phyloP scores from a whole-genome alignment of 2,329 filamentous ascomycete species.

The Blastomyces silverae region DNA sequence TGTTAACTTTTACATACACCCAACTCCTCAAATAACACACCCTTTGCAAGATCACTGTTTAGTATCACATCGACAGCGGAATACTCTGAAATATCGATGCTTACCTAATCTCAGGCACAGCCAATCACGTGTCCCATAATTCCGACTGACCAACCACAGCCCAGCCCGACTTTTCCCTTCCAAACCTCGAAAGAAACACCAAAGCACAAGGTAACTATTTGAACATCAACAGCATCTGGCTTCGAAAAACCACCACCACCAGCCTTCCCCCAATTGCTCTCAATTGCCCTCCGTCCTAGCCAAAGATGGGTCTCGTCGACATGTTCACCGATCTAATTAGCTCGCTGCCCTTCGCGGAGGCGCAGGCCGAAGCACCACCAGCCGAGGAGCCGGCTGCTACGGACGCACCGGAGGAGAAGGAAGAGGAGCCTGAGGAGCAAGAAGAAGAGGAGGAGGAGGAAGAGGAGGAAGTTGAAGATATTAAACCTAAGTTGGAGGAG shows the following conservation, averaged over 20 bases:
- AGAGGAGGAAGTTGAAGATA: conserved; percentile 74
- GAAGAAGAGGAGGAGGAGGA: conserved; percentile 76
- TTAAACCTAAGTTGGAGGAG: conserved; percentile 83
- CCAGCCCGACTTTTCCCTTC: conserved; percentile 38
- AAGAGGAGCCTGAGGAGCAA: conserved; percentile 52
- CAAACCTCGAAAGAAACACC: neutral
- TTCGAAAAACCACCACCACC: neutral
- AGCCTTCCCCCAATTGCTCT: conserved; percentile 26
- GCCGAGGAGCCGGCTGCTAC: conserved; percentile 36
- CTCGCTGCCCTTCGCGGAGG: conserved; percentile 57
- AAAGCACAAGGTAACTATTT: neutral
- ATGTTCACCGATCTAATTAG: conserved; percentile 59
- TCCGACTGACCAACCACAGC: conserved; percentile 24
- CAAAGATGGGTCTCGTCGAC: conserved; percentile 57
- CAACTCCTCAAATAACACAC: neutral
- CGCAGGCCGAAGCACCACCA: conserved; percentile 54
- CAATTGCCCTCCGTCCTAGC: conserved; percentile 23
- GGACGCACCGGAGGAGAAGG: conserved; percentile 33
- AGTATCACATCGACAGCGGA: too few species aligned
- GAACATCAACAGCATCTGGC: conserved; percentile 34
- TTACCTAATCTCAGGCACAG: conserved; percentile 15
- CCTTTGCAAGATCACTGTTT: too few species aligned
- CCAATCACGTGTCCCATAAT: conserved; percentile 41
- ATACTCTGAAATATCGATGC: neutral
- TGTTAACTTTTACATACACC: too few species aligned